A percentile compares a stretch with the other conserved stretches of the same genome.
These are phyloP conservation scores for Yamadazyma sp. DNA, from an alignment of 805 yeast genomes.

Conservation along the genomic window DNA sequence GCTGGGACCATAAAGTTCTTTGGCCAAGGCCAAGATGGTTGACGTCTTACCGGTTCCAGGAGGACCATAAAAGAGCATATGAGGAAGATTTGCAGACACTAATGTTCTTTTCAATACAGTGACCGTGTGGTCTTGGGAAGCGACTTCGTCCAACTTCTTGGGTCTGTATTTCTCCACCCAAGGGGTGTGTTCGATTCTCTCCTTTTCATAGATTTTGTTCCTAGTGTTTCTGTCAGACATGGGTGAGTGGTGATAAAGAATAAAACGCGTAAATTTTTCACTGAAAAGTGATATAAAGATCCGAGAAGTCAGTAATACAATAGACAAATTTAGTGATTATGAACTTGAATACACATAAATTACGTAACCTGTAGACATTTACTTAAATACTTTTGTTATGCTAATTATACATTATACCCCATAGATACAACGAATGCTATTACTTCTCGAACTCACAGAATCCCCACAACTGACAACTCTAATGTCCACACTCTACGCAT, in stretches of 20 bases:
- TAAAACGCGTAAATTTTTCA: conserved; percentile 5
- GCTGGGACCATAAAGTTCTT: conserved; percentile 70
- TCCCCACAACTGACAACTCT: conserved; percentile 87
- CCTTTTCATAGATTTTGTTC: conserved; percentile 33
- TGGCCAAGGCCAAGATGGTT: conserved; percentile 79
- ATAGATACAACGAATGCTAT: no score
- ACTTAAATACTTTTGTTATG: not conserved
- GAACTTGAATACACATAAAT: no score
- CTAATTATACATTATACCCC: conserved; percentile 6
- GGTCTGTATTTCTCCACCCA: conserved; percentile 98
- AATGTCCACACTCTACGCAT: conserved; percentile 96
- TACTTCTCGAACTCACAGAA: no score
- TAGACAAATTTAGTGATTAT: no score
- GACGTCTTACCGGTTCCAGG: conserved; percentile 95
- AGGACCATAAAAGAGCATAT: conserved; percentile 89
- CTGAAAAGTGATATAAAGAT: no score
- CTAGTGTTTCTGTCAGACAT: conserved; percentile 10
- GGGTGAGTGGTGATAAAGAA: conserved; percentile 2
- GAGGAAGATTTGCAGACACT: conserved; percentile 81
- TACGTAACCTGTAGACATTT: no score
- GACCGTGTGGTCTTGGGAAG: conserved; percentile 91
- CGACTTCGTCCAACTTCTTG: conserved; percentile 75
- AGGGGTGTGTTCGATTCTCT: conserved; percentile 58
- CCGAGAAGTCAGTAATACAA: no score
- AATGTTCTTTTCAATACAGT: conserved; percentile 77